Conservation (phyloP, 768 basidiomycete species). For the Agrocybe pediades region DNA sequence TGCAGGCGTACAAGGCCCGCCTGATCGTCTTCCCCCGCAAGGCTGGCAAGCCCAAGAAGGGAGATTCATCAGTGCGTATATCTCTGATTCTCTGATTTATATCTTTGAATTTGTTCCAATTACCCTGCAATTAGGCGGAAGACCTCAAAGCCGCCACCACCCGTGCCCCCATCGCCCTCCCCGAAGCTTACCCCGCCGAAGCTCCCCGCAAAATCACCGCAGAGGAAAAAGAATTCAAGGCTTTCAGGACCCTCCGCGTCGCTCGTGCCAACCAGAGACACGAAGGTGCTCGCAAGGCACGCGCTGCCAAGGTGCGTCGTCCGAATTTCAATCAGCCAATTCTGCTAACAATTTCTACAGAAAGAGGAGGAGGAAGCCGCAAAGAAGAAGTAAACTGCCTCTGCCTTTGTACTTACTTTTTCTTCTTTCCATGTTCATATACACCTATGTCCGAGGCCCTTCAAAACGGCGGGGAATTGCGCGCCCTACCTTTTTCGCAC, state of each 20-base stretch:
- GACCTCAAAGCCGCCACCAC: slow-evolving; percentile 81
- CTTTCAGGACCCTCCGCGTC: slow-evolving; percentile 85
- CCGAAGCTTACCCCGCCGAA: slow-evolving; percentile 69
- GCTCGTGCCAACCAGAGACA: slow-evolving; percentile 81
- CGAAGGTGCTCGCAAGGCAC: slow-evolving; percentile 86
- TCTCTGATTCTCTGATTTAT: neutral
- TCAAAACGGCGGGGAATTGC: slow-evolving; percentile 37
- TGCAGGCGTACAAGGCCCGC: slow-evolving; percentile 90
- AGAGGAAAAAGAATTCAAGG: slow-evolving; percentile 87
- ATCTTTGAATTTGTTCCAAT: slow-evolving; percentile 2
- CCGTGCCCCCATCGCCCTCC: slow-evolving; percentile 66
- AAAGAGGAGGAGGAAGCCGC: slow-evolving; percentile 91
- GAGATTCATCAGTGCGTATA: slow-evolving; percentile 81
- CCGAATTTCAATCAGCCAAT: neutral
- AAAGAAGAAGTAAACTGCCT: slow-evolving; percentile 78
- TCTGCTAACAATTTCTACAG: slow-evolving; percentile 38
- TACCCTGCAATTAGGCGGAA: slow-evolving; percentile 56
- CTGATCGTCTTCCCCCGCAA: slow-evolving; percentile 98
- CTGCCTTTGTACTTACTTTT: slow-evolving; percentile 24
- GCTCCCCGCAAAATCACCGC: slow-evolving; percentile 90
- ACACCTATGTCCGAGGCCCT: slow-evolving; percentile 27
- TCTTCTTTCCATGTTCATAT: slow-evolving; percentile 24
- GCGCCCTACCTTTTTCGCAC: slow-evolving; percentile 28
- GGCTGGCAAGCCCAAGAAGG: slow-evolving; percentile 93
- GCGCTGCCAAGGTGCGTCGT: slow-evolving; percentile 74